Evolutionary conservation across 2,329 filamentous ascomycete genomes (phyloP).

Genomic region (Penicillium sp.): DNA sequence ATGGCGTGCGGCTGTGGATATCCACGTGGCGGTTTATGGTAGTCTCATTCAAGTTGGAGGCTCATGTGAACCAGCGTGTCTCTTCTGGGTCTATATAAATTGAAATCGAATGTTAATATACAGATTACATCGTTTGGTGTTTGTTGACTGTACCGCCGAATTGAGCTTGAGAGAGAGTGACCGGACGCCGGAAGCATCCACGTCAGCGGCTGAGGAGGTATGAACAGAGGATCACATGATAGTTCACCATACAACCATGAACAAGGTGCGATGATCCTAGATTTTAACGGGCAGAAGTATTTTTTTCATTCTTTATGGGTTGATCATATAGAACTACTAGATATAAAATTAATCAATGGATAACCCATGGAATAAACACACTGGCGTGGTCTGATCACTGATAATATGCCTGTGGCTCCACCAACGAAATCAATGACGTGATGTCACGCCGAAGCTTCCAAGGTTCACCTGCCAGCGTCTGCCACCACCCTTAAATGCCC

Average conservation of each 20-base stretch:
- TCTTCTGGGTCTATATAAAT: too few relatives aligned
- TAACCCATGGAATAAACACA: neutral
- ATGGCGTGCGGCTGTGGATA: too few relatives aligned
- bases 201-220: neutral
- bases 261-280: neutral
- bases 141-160: neutral
- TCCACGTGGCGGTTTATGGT: too few relatives aligned
- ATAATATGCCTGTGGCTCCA: constrained; percentile 12
- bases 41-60: too few relatives aligned
- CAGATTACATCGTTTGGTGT: neutral
- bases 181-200: neutral
- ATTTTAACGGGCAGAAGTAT: too few relatives aligned
- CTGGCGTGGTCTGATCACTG: neutral
- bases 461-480: constrained; percentile 13
- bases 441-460: constrained; percentile 34
- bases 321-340: neutral
- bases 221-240: neutral
- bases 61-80: too few relatives aligned
- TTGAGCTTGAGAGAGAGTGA: neutral
- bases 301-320: too few relatives aligned
- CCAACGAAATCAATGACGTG: constrained; percentile 36
- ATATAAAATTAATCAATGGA: neutral
- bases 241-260: neutral
- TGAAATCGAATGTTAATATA: too few relatives aligned
- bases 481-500: constrained; percentile 30